Evolutionary conservation across 140 eudicot species (phyloP), one percentile per base, ranked within the genome.

Genomic region (Erigeron philadelphicus): DNA sequence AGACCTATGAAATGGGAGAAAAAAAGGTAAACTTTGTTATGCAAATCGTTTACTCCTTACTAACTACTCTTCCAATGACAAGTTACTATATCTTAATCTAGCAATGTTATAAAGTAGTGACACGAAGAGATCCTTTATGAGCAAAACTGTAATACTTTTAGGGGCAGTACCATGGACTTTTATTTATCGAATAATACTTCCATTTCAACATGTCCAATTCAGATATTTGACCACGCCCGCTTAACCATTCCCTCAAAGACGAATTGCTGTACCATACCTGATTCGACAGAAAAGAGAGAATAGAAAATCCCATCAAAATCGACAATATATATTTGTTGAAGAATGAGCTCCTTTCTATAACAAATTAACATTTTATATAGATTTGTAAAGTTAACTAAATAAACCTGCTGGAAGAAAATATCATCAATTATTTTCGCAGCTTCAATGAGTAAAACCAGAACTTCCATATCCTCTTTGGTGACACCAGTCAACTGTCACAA

Each of bases 231-330:
- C 78, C 87, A 69, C 60, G 85, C 66, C 63, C 73, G 48, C 81
- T 80, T 70, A 93, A 78, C 94, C 94, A 93, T 66, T 84, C 88
- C 71, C 95, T 83, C 75, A 93, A 80, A 52, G 90, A 76, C 46
- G 93, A 80, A 73, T 93, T 93, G 87, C 88, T 86, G 79, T 68
- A 78, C 95, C 95, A 93, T 68, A 85, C 92, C 98, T 93, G 77
- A 72, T 62, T 47, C 42, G 46, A 19, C 5, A 9, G 40, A 55
- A 49, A 35, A 12, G 10, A 64, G 10, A 16, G 4, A 69, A 43
- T 3, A 72, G 46, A 73, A 53, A 17, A 45, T 18, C 53, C 50
- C n/a, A 42, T 11, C 35, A 58, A 56, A 63, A 60, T 7, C 59
- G 2, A 0, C 13, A 6, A 0, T n/a, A 35, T 38, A 52, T 4